Evolutionary conservation across 2,329 filamentous ascomycete species (phyloP).

Genomic region (Dactylonectria estremocensis): DNA sequence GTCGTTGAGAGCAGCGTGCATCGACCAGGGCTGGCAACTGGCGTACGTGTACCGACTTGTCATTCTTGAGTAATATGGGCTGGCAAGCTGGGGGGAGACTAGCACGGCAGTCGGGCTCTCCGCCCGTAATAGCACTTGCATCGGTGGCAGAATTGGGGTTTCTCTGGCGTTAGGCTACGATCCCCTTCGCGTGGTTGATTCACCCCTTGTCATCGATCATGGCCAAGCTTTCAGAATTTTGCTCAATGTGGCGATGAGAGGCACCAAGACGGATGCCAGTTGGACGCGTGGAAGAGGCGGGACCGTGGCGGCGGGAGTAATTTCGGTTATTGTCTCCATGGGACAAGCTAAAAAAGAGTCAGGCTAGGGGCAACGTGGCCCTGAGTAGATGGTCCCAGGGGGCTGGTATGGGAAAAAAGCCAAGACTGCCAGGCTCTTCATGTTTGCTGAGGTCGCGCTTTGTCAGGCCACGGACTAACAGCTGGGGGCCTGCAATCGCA

Average conservation of each 20-base stretch:
- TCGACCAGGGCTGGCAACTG: neutral
- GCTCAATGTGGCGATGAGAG: constrained; percentile 25
- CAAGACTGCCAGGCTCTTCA: constrained; percentile 29
- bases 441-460: constrained; percentile 18
- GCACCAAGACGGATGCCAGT: constrained; percentile 16
- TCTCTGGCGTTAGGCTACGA: constrained; percentile 30
- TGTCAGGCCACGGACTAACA: constrained; percentile 22
- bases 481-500: constrained; percentile 17
- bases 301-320: constrained; percentile 53
- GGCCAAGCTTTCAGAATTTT: constrained; percentile 33
- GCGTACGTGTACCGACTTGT: constrained; percentile 1
- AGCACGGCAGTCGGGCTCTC: constrained; percentile 18
- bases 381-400: constrained; percentile 30
- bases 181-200: neutral
- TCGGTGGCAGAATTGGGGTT: constrained; percentile 4
- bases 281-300: constrained; percentile 39
- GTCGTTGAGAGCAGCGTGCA: constrained; percentile 9
- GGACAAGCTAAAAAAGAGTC: constrained; percentile 39
- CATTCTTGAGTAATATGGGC: neutral
- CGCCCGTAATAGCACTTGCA: constrained; percentile 12
- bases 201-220: constrained; percentile 25
- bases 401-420: constrained; percentile 35
- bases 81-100: constrained; percentile 11
- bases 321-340: constrained; percentile 54
- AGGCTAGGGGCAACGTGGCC: constrained; percentile 49